Evolutionary conservation across 1,284 basidiomycete genomes (phyloP).

Genomic region (Ganoderma multipileum): DNA sequence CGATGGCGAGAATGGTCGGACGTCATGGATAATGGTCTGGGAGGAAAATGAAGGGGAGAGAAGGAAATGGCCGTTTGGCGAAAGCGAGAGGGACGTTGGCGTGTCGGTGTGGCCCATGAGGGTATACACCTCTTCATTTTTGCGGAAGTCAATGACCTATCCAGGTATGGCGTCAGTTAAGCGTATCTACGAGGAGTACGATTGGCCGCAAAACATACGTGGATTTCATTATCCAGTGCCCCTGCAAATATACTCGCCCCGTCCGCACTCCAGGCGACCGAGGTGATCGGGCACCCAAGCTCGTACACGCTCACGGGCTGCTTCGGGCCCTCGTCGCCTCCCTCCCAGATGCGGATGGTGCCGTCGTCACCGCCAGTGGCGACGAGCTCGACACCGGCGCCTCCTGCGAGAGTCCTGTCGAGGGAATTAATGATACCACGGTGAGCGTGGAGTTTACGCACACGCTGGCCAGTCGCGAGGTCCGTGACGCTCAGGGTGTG

Average conservation of each 20-base stretch:
- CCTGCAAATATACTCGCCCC: slow-evolving; percentile 88
- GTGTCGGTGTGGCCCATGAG: slow-evolving; percentile 89
- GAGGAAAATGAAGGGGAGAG: slow-evolving; percentile 91
- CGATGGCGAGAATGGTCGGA: slow-evolving; percentile 88
- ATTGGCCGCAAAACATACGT: slow-evolving; percentile 61
- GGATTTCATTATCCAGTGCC: slow-evolving; percentile 92
- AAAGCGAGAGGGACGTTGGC: slow-evolving; percentile 86
- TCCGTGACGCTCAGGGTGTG: slow-evolving; percentile 79
- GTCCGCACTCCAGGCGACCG: slow-evolving; percentile 91
- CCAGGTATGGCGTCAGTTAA: neutral
- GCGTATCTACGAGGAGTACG: neutral
- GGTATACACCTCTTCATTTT: slow-evolving; percentile 77
- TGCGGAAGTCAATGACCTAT: slow-evolving; percentile 88
- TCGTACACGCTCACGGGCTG: slow-evolving; percentile 81
- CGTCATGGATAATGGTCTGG: slow-evolving; percentile 86
- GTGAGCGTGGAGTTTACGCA: slow-evolving; percentile 82
- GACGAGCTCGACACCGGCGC: slow-evolving; percentile 83
- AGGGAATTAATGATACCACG: slow-evolving; percentile 88
- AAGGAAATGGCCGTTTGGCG: slow-evolving; percentile 85
- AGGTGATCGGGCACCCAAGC: slow-evolving; percentile 88
- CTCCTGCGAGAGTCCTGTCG: slow-evolving; percentile 83
- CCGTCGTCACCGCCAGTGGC: slow-evolving; percentile 91
- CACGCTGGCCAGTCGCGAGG: slow-evolving; percentile 78
- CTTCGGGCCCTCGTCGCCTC: slow-evolving; percentile 78
- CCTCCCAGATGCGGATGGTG: slow-evolving; percentile 88